Evolutionary conservation across 257 asterid species (phyloP), one percentile per base, ranked within the genome.

Genomic region (Verbena officinalis): DNA sequence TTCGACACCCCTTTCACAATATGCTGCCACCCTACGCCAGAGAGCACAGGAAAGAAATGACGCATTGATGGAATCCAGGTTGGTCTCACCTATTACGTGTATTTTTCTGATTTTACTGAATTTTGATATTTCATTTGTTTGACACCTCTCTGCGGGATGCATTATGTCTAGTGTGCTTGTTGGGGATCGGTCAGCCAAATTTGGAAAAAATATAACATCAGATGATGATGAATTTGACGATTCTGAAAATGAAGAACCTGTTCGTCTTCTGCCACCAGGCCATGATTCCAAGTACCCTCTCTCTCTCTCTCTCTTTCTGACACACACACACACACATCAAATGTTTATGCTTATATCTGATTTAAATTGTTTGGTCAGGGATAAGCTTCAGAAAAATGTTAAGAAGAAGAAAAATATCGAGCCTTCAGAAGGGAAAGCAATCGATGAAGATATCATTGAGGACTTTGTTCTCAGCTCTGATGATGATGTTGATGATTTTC

Each of bases 391-490:
- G 67, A 69, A 78, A 59, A 72, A 67, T 76, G 84, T 38, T 1
- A 68, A 67, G 45, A 79, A 48, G 72, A 80, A 82, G 77, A 77
- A 54, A 63, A 75, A 22, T 24, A 67, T 62, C 55, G 74, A 69
- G 39, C 72, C 72, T 50, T 50, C 51, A 10, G 86, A 75, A 7
- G 80, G 64, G 46, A 65, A 46, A 24, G 84, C 77, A 31, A 14
- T 52, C 7, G 95, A 83, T 43, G 96, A 89, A 66, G 98, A 93
- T 66, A 73, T 93, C 9, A 78, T 87, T 17, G 91, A 86, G 80
- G 97, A 93, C 59, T 83, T 87, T 50, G 63, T 86, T 52, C 89
- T 90, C 54, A 93, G 97, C 76, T 84, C 91, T 1, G 97, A 92
- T 39, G 96, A 89, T 7, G 95, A 92, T 39, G 96, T 86, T 7